Base-by-base conservation (phyloP, 176 grass and related monocot species). In the Bromus sterilis region DNA sequence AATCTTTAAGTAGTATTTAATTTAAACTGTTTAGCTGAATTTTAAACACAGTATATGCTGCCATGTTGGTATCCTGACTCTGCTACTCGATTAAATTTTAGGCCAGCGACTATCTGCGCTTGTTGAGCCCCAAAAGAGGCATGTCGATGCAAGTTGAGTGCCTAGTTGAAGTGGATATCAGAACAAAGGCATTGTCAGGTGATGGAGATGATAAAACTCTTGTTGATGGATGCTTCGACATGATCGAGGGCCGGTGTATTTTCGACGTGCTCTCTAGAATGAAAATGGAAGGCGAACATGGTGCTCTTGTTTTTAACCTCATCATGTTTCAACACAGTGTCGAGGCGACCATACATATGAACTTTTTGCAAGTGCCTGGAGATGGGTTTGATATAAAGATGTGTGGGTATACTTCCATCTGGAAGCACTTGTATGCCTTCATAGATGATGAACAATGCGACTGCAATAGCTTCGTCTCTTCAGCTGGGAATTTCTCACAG, bases 131-230 rank as follows among this genome's bases (percentile, higher is more conserved):
- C 14, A 57, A 23, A 57, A 56, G 73, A 37, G 73, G 49, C 49
- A 76, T 57, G 31, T 76, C 73, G 0, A 56, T 76, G 73, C 11
- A 43, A 78, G 61, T 78, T 44, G 41, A 78, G 20, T 62, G 75
- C 57, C 75, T 78, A 9, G 28, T 78, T 62, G 75, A 62, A 42
- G 75, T 78, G 2, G 75, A 43, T 62, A 42, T 78, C 14, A 78
- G 75, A 44, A 34, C 10, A 31, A 62, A 62, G 15, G 8, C 36
- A 78, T 29, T 11, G 4, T 24, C 36, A 4, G 56, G 41, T 3
- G 75, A 29, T 4, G n/a, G 1, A 42, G 25, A 62, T 4, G 75
- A 78, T 24, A 42, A 13, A 10, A 62, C 57, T 6, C 9, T 78
- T 6, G 75, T 42, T 30, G 75, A 78, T 62, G 75, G 75, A 5